Base-by-base conservation (phyloP, 257 asterid species). In the Penstemon eatonii region DNA sequence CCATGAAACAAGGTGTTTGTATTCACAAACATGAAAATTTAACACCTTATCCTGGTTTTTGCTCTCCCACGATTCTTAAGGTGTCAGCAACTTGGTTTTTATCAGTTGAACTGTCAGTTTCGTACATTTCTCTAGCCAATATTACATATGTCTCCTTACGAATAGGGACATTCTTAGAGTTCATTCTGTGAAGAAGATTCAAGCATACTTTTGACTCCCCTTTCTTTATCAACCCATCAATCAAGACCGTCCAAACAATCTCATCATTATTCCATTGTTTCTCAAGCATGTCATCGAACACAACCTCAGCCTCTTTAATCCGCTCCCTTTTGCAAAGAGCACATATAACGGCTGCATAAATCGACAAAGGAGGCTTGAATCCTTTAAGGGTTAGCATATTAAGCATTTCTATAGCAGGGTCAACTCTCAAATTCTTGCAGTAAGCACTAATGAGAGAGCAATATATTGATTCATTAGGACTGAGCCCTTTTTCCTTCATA, bases 201-300 rank as follows among this genome's bases (percentile, higher is more conserved):
- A 79, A 63, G 83, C 97, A 85, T 43, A 78, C 77, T 63, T 84
- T 71, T 19, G 84, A 69, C 57, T 85, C 80, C 71, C 93, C 91
- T 19, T 77, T 79, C 88, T 85, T 85, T 44, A 93, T 84, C 75
- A 93, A 79, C 55, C 89, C 89, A 83, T 93, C 98, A 69, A 93
- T 79, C 81, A 93, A 81, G 71, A 93, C 66, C 38, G 92, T 85
- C 97, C 97, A 88, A 57, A 90, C 96, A 83, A 93, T 86, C 84
- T 93, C 96, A 81, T 93, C 94, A 54, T 64, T 66, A 65, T 85
- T 90, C 90, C 90, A 83, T 58, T 74, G 79, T 66, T 69, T 80
- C 70, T 83, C 90, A 76, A 90, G 90, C 89, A 93, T 81, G 72
- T 67, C 73, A 44, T 71, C 71, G 66, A 93, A 93, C 74, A 90